Percentiles rank a stretch among this genome's conserved stretches.
Conservation (phyloP, 495 filamentous ascomycete genomes). For the Aspergillus baeticus region DNA sequence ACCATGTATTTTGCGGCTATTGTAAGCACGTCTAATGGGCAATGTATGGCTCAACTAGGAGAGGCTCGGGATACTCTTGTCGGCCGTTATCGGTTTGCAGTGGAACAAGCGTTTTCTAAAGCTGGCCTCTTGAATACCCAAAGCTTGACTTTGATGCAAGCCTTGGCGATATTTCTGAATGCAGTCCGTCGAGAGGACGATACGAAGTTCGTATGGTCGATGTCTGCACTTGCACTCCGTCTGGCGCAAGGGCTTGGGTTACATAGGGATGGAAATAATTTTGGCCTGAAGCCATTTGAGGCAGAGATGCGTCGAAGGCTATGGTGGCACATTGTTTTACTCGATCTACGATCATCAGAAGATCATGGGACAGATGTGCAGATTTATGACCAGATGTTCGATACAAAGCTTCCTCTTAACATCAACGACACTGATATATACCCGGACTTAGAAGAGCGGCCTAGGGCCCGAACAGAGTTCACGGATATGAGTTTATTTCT, state of each 20-base stretch:
- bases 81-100: slow-evolving; percentile 71
- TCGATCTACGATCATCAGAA: slow-evolving; percentile 77
- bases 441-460: slow-evolving; percentile 60
- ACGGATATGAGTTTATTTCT: slow-evolving; percentile 83
- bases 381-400: slow-evolving; percentile 66
- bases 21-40: slow-evolving; percentile 57
- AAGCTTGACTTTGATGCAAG: slow-evolving; percentile 74
- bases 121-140: slow-evolving; percentile 74
- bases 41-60: slow-evolving; percentile 37
- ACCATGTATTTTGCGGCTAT: slow-evolving; percentile 75
- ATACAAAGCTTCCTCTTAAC: slow-evolving; percentile 73
- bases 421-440: slow-evolving; percentile 77
- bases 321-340: slow-evolving; percentile 78
- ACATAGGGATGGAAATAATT: slow-evolving; percentile 75
- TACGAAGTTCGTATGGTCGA: slow-evolving; percentile 64
- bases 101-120: slow-evolving; percentile 74
- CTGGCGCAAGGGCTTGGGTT: slow-evolving; percentile 79
- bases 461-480: slow-evolving; percentile 54
- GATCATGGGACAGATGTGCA: slow-evolving; percentile 81
- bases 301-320: slow-evolving; percentile 80
- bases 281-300: slow-evolving; percentile 72
- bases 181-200: slow-evolving; percentile 66
- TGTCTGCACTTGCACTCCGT: slow-evolving; percentile 71
- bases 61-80: slow-evolving; percentile 47
- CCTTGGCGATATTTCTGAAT: slow-evolving; percentile 70